Percentiles rank a stretch among this genome's conserved stretches.
phyloP scores from a whole-genome alignment of 176 grass and related monocot genomes.

The Chloris gayana region DNA sequence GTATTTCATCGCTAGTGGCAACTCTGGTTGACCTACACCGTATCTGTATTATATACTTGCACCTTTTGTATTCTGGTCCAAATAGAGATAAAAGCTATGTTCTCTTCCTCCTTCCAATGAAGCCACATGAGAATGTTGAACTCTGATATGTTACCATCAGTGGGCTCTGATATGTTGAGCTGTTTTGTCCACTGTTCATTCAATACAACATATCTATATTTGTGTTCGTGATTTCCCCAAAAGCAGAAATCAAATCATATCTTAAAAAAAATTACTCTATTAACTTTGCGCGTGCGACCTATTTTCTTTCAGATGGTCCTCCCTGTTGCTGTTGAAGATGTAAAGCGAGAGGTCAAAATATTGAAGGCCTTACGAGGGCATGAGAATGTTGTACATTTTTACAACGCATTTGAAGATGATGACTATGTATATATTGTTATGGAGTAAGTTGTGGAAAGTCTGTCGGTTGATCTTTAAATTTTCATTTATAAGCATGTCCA shows the following conservation, averaged over 20 bases:
- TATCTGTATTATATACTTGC: not conserved
- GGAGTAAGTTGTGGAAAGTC: constrained; percentile 75
- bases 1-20: not conserved
- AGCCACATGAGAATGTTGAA: too few relatives aligned
- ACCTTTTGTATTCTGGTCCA: not conserved
- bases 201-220: not conserved
- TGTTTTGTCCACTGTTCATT: not conserved
- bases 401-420: constrained; percentile 90
- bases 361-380: constrained; percentile 82
- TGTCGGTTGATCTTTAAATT: not conserved
- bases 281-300: constrained; percentile 9
- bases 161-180: not conserved
- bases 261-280: not conserved
- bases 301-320: constrained; percentile 74
- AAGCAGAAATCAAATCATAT: constrained; percentile 18
- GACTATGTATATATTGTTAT: constrained; percentile 92
- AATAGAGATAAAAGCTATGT: not conserved
- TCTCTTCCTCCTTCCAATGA: not conserved
- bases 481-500: not conserved
- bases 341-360: constrained; percentile 95
- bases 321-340: constrained; percentile 91
- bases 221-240: constrained; percentile 14
- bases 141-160: too few relatives aligned
- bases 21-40: not conserved
- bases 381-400: constrained; percentile 91